Percentiles rank a stretch among this genome's conserved stretches.
Evolutionary conservation across 345 rosid genomes (phyloP).

Genomic region (Eucalyptus albens): DNA sequence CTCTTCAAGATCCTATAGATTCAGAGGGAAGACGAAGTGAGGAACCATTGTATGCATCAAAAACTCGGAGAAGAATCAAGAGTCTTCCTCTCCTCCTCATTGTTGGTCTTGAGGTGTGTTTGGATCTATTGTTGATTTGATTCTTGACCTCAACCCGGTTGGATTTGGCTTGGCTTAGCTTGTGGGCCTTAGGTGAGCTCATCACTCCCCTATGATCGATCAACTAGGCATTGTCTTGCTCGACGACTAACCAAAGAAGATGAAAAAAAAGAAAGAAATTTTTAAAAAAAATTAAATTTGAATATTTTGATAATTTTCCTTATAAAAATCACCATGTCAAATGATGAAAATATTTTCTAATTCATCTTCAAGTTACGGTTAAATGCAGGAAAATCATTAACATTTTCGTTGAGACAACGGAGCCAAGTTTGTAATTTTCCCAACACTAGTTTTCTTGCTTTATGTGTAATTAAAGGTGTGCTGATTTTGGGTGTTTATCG

Average conservation of each 20-base stretch:
- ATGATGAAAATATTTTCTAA: fast-evolving
- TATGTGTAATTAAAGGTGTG: too few species aligned
- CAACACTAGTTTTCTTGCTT: background rate
- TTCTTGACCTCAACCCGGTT: fast-evolving
- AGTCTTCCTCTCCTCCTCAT: background rate
- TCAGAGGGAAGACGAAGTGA: background rate
- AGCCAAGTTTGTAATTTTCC: too few species aligned
- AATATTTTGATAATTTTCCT: background rate
- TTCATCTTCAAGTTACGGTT: fast-evolving
- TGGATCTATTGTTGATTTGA: fast-evolving
- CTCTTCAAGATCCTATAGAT: background rate
- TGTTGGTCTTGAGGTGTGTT: background rate
- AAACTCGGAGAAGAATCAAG: fast-evolving
- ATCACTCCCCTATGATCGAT: fast-evolving
- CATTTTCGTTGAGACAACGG: fast-evolving
- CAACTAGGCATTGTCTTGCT: fast-evolving
- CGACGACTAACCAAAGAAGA: fast-evolving
- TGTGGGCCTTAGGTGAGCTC: fast-evolving
- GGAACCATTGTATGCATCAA: background rate
- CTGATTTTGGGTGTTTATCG: fast-evolving
- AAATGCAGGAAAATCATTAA: fast-evolving
- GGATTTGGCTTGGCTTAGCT: too few species aligned
- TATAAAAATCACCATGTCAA: fast-evolving
- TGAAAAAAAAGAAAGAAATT: too few species aligned
- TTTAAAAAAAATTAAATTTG: too few species aligned